Base-by-base conservation (phyloP, 176 grass and related monocot genomes). In the Oryza meridionalis region DNA sequence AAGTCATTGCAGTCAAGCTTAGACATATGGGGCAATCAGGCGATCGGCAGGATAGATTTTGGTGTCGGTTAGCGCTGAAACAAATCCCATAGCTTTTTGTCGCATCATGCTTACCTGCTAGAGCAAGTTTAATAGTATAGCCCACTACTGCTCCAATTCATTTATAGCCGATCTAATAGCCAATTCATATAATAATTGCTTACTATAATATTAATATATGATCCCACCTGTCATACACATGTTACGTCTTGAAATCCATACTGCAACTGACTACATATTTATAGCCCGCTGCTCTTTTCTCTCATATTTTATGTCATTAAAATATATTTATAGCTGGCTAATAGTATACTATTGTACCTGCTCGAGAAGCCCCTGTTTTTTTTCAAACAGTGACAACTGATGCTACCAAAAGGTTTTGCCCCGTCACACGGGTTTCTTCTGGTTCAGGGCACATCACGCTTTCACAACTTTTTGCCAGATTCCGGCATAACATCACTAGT, bases 51-150 rank as follows among this genome's bases (percentile, higher is more conserved):
- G 58, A 62, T 24, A 22, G 7, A 62, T 10, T 62, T 24, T 62
- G n/a, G 58, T 24, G 58, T 62, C 58, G 58, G 58, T 62, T 24
- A 62, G 58, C 58, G 19, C 58, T 24, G 58, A 25, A 27, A 73
- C 69, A 80, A n/a, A 75, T 50, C 40, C 40, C 59, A 16, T 55
- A 6, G 32, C 31, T 27, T 27, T 84, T 68, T 84, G 62, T 55
- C n/a, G 46, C 22, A 4, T 32, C 73, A 44, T 69, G 33, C 64
- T 53, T 76, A 12, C 82, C 73, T 44, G 68, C 31, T 13, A 77
- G 29, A 31, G 29, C 29, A 31, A 31, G 29, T 31, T 31, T 31
- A 31, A 31, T 3, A 31, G 29, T 31, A 2, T 31, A 31, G 29
- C 29, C 2, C 29, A 31, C 29, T 31, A 31, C 29, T 31, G 29